Percentiles rank a stretch among this genome's conserved stretches.
phyloP scores from a whole-genome alignment of 2,329 filamentous ascomycete species.

The Elsinoe necatrix region DNA sequence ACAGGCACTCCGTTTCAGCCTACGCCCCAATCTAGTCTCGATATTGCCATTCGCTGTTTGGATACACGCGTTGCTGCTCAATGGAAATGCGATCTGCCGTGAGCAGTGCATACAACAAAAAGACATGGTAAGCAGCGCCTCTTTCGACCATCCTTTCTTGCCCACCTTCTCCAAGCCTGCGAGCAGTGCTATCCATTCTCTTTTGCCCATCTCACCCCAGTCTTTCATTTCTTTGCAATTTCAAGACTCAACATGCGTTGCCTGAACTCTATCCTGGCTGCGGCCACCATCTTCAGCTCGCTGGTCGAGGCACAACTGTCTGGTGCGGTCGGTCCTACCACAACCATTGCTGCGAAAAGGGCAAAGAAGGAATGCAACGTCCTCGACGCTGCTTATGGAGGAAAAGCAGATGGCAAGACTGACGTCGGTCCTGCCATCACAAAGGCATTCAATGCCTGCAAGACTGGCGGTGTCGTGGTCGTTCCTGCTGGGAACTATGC shows the following conservation, averaged over 20 bases:
- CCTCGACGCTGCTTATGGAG: constrained; percentile 40
- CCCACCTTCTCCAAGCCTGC: neutral
- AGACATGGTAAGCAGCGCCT: neutral
- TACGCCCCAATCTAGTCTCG: neutral
- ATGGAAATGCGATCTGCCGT: neutral
- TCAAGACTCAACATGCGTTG: constrained; percentile 13
- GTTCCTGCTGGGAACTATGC: constrained; percentile 44
- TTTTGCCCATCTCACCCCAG: neutral
- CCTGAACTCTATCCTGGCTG: constrained; percentile 18
- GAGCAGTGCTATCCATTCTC: constrained; percentile 6
- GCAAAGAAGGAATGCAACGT: constrained; percentile 46
- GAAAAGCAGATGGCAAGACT: constrained; percentile 42
- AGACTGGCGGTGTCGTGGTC: constrained; percentile 42
- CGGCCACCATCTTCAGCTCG: constrained; percentile 23
- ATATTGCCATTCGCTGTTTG: neutral
- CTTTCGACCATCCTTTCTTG: neutral
- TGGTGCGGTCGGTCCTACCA: constrained; percentile 39
- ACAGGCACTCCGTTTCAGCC: constrained; percentile 1
- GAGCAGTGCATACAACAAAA: neutral
- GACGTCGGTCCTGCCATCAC: constrained; percentile 44
- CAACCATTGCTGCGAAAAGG: constrained; percentile 36
- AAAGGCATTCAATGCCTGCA: constrained; percentile 44
- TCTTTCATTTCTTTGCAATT: constrained; percentile 14
- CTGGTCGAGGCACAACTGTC: constrained; percentile 30
- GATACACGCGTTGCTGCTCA: constrained; percentile 1